phyloP scores from a whole-genome alignment of 139 green algal species.

The Chlamydomonas applanata region DNA sequence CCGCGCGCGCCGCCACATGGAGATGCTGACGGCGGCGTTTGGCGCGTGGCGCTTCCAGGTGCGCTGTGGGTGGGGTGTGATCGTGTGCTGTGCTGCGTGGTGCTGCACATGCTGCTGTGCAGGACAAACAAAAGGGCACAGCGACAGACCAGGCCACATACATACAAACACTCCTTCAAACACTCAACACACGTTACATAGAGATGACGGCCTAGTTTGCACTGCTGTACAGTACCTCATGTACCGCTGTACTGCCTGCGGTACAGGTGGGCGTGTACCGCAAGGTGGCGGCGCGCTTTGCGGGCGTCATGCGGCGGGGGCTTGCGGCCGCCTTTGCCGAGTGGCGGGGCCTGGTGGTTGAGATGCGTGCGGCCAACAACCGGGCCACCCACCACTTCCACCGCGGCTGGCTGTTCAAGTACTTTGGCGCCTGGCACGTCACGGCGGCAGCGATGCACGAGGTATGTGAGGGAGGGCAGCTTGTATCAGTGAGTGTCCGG shows the following conservation, averaged over 20 bases:
- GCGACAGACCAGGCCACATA: no score
- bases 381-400: neutral
- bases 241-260: neutral
- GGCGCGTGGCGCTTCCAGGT: constrained; percentile 27
- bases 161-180: no score
- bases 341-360: neutral
- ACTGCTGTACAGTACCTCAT: no score
- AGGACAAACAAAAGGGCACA: no score
- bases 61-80: no score
- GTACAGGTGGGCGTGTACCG: constrained; percentile 19
- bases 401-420: neutral
- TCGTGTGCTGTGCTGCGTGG: no score
- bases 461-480: no score
- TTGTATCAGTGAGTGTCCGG: no score
- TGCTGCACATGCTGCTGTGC: no score
- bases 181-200: no score
- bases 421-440: neutral
- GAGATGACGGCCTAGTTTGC: no score
- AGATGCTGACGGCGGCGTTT: constrained; percentile 36
- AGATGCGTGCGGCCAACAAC: neutral
- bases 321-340: neutral
- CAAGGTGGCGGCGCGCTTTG: constrained; percentile 24
- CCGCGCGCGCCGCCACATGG: constrained; percentile 15
- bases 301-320: neutral
- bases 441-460: neutral